Base-by-base conservation (phyloP, 768 basidiomycete species). In the Tylopilus intermedius region DNA sequence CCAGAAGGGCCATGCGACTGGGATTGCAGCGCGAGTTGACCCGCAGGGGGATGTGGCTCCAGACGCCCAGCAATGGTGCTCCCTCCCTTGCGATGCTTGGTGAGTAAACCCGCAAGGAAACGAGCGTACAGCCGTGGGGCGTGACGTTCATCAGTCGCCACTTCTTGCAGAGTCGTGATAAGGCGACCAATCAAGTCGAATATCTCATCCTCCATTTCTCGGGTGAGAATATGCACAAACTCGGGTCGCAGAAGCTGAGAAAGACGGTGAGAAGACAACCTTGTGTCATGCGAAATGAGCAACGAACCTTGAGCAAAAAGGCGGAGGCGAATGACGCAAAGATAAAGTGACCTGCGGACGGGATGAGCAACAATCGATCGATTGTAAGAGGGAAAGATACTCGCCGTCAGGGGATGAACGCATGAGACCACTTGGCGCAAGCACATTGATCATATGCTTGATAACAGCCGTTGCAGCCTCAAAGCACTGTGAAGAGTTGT, bases 291-390 rank as follows among this genome's bases (percentile, higher is more conserved):
- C 37, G 8, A 18, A 5, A 15, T 8, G 8, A 39, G 1, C 3
- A 43, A 65, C 72, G 9, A 46, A 86, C 86, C 78, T 90, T 90
- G 57, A 90, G 79, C 49, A 91, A 71, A 72, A 90, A 91, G 0
- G 88, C 89, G 24, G 86, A 88, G 0, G 89, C 88, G 62, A 91
- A 91, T 1, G 86, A 80, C 2, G 84, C 79, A 61, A 90, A 90
- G 30, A 90, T 76, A 56, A 90, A 90, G 62, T 88, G 82, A 3
- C 84, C 84, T 83, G 50, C 5, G 18, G 0, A 29, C 13, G 11
- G n/a, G 18, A 38, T 54, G 10, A 53, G 41, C 5, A 30, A 49
- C n/a, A 22, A 15, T 33, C 7, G 10, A 40, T 15, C 4, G 2
- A 2, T 9, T 14, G 22, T 13, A 35, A 15, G 29, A 46, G n/a